Conservation (phyloP, 1,284 basidiomycete genomes). For the Tilletia horrida region DNA sequence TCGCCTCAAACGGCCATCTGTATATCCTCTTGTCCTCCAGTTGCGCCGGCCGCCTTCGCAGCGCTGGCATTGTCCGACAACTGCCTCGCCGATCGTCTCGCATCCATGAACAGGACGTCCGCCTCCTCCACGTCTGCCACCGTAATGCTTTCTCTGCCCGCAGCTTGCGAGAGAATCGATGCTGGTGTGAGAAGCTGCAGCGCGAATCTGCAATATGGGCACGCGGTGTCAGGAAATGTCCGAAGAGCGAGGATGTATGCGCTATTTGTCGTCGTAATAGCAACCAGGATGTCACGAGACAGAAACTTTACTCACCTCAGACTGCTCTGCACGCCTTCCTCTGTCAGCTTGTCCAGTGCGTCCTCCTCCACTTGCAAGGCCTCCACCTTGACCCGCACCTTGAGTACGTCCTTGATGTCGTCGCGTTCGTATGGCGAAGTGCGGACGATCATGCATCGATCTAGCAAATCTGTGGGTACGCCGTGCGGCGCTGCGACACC, state of each 20-base stretch:
- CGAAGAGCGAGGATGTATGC: neutral
- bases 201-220: constrained; percentile 66
- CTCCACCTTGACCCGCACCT: constrained; percentile 80
- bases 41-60: neutral
- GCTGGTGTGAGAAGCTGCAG: constrained; percentile 88
- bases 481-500: constrained; percentile 91
- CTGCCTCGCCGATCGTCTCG: constrained; percentile 60
- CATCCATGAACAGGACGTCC: constrained; percentile 83
- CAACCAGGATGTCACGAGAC: neutral
- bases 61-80: neutral
- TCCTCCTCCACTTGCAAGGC: constrained; percentile 72
- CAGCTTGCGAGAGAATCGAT: constrained; percentile 76
- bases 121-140: constrained; percentile 83
- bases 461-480: constrained; percentile 86
- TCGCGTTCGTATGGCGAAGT: constrained; percentile 79
- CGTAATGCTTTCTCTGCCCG: constrained; percentile 75
- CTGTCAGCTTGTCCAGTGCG: constrained; percentile 76
- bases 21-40: neutral
- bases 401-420: constrained; percentile 82
- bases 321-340: constrained; percentile 77
- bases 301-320: constrained; percentile 64
- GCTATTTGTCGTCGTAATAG: no score
- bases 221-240: neutral
- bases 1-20: no score
- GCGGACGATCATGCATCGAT: constrained; percentile 94